phyloP scores from a whole-genome alignment of 2,329 filamentous ascomycete genomes.

The Rhexocercosporidium sp. region DNA sequence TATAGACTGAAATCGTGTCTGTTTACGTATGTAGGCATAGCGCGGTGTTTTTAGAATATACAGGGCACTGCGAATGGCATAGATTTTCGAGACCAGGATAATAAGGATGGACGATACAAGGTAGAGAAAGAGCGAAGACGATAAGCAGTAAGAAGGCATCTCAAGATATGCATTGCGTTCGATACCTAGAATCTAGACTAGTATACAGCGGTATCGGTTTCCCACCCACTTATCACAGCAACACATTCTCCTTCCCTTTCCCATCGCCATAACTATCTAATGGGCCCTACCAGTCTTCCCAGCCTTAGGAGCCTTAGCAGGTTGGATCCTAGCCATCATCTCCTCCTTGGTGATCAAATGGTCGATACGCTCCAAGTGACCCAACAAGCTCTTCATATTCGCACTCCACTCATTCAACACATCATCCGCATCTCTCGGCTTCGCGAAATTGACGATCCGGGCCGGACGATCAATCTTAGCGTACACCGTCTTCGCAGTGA shows the following conservation, averaged over 20 bases:
- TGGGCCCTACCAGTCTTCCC: constrained; percentile 46
- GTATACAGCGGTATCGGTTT: constrained; percentile 40
- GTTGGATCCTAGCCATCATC: constrained; percentile 99
- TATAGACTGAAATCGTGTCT: too few species aligned
- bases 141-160: neutral
- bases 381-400: constrained; percentile 94
- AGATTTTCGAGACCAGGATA: too few species aligned
- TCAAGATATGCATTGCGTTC: constrained; percentile 28
- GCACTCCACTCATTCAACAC: constrained; percentile 98
- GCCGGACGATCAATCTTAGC: constrained; percentile 97
- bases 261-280: constrained; percentile 22
- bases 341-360: constrained; percentile 99
- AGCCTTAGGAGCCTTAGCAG: constrained; percentile 47
- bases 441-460: constrained; percentile 89
- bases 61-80: too few species aligned
- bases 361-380: constrained; percentile 87
- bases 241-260: constrained; percentile 6
- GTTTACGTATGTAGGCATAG: constrained; percentile 22
- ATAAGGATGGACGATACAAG: neutral
- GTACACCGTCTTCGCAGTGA: constrained; percentile 97
- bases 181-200: constrained; percentile 43
- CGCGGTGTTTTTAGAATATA: constrained; percentile 29
- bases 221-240: neutral
- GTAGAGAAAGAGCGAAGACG: neutral
- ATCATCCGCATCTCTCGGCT: constrained; percentile 93